Evolutionary conservation across 345 rosid species (phyloP).

Genomic region (Eucalyptus tenuipes): DNA sequence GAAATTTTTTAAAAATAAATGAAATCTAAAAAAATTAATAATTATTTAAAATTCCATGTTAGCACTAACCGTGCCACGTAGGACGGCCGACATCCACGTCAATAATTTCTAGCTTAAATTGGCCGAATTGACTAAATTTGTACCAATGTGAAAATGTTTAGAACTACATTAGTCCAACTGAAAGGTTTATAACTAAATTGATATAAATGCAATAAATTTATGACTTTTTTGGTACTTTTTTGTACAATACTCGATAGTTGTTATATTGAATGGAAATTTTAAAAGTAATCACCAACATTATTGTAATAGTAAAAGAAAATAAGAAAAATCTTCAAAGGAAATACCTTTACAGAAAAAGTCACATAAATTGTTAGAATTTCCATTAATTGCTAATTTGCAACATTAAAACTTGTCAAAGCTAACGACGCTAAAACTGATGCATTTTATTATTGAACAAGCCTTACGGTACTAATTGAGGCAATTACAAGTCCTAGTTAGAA

Average conservation of each 20-base stretch:
- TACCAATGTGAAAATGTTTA: too few species aligned
- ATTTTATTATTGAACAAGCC: not conserved
- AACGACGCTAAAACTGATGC: not conserved
- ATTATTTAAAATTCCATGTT: too few species aligned
- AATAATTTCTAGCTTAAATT: too few species aligned
- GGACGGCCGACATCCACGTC: rapidly evolving
- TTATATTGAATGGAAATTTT: not conserved
- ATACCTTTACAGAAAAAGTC: not conserved
- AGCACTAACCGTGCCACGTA: too few species aligned
- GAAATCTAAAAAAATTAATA: too few species aligned
- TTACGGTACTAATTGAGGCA: not conserved
- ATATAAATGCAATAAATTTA: too few species aligned
- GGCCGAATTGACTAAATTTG: too few species aligned
- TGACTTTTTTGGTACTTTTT: too few species aligned
- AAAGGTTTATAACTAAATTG: too few species aligned
- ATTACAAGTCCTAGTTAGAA: too few species aligned
- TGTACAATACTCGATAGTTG: not conserved
- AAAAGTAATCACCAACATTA: not conserved
- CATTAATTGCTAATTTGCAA: not conserved
- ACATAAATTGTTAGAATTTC: not conserved
- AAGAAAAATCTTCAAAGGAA: not conserved
- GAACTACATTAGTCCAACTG: too few species aligned
- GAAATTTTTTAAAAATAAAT: too few species aligned
- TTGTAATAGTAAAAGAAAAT: not conserved
- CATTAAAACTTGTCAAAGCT: not conserved